Base-by-base conservation (phyloP, 2,329 filamentous ascomycete species). In the Claviceps quebecensis region DNA sequence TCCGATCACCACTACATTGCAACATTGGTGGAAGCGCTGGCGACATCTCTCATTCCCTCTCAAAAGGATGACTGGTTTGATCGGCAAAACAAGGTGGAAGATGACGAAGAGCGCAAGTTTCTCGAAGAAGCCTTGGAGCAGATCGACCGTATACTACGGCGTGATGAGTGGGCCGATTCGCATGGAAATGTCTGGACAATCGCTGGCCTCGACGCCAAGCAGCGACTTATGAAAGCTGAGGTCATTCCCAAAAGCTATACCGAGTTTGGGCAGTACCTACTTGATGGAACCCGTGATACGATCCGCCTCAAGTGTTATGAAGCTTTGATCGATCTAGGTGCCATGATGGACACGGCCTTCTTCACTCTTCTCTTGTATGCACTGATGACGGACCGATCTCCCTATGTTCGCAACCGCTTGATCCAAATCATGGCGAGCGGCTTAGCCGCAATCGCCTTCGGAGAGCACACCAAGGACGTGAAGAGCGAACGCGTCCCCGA, bases 1-100 rank as follows among this genome's bases (percentile, higher is more conserved):
- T 95, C 90, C 5, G 94, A 98, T 61, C 84, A 90, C 55, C 83
- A 87, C 60, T 98, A 96, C 63, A 80, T 98, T 50, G 82, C 88
- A 7, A 85, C 77, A 22, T 74, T 98, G 23, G 85, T 98, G 8
- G 71, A 74, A 43, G 74, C 76, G 0, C 66, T 84, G 26, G 74
- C 80, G 1, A 74, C 72, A 0, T 80, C 77, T n/a, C 68, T 82
- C 26, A 72, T 83, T 47, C 73, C 74, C 0, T 64, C 66, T 41
- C 67, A 72, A 53, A 62, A 68, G 59, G 68, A 72, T 37, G 69
- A 76, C 56, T 64, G 70, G 66, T 63, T 69, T 56, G 60, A 72
- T 56, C 58, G 69, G 19, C 70, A 70, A 52, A 71, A 73, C 44
- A 70, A 71, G 51, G 68, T 73, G 19, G 67, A 67, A 2, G 67